Evolutionary conservation across 148 eudicot species (phyloP).

Genomic region (Chenopodium suecicum): DNA sequence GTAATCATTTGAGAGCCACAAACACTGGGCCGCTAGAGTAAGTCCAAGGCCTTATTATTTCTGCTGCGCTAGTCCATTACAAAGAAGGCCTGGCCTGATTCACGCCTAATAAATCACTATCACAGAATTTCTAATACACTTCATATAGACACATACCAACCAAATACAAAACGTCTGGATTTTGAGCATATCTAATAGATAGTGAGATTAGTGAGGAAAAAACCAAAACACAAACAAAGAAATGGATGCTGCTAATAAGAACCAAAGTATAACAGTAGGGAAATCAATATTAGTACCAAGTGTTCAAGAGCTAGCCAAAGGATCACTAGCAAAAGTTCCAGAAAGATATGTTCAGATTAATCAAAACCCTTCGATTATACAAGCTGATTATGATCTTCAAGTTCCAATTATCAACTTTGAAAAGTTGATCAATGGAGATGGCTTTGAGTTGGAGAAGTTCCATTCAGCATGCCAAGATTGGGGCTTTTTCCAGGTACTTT

Average conservation of each 20-base stretch:
- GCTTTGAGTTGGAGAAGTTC: slow-evolving; percentile 20
- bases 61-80: too few species aligned
- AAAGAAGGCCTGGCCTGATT: too few species aligned
- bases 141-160: too few species aligned
- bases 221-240: neutral
- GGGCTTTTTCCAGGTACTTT: slow-evolving; percentile 44
- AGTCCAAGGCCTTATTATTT: too few species aligned
- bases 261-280: neutral
- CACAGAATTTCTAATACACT: too few species aligned
- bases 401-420: slow-evolving; percentile 31
- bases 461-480: slow-evolving; percentile 37
- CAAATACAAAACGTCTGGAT: too few species aligned
- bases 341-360: slow-evolving; percentile 16
- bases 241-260: neutral
- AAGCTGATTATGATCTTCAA: slow-evolving; percentile 10
- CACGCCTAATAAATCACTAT: too few species aligned
- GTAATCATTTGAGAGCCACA: too few species aligned
- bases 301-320: slow-evolving; percentile 29
- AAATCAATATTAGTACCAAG: slow-evolving; percentile 31
- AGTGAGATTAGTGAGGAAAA: too few species aligned
- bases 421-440: slow-evolving; percentile 21
- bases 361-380: neutral
- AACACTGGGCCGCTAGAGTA: too few species aligned
- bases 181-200: too few species aligned
- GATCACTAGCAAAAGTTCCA: slow-evolving; percentile 5